A percentile compares a stretch with the other conserved stretches of the same genome.
phyloP scores from a whole-genome alignment of 371 early-diverging fungal species.

The Syncephalastrum sp. region DNA sequence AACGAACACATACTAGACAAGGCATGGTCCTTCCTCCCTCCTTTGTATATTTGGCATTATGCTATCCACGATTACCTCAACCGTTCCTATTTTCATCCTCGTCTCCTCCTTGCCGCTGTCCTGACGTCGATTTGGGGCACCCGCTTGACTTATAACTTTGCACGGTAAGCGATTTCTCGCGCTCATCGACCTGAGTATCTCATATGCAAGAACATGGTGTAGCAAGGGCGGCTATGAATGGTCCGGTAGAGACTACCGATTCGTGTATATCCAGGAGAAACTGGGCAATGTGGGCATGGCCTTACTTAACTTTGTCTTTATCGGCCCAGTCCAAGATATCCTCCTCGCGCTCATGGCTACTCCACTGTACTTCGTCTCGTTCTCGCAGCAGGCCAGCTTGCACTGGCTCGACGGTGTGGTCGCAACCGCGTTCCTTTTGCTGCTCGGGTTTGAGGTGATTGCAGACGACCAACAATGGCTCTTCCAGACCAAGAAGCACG shows the following conservation, averaged over 20 bases:
- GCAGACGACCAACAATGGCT: constrained; percentile 87
- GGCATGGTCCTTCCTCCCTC: constrained; percentile 74
- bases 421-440: constrained; percentile 42
- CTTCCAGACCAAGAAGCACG: constrained; percentile 72
- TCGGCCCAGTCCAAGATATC: constrained; percentile 70
- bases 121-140: constrained; percentile 75
- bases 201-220: constrained; percentile 5
- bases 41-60: constrained; percentile 59
- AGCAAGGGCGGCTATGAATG: constrained; percentile 79
- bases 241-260: constrained; percentile 77
- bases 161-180: constrained; percentile 28
- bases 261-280: constrained; percentile 50
- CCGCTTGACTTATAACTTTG: constrained; percentile 81
- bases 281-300: constrained; percentile 59
- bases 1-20: constrained; percentile 40
- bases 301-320: constrained; percentile 73
- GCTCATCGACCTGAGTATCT: constrained; percentile 1
- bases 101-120: constrained; percentile 47
- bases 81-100: constrained; percentile 31
- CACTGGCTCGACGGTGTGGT: constrained; percentile 43
- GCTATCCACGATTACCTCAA: constrained; percentile 43
- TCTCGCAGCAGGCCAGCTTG: constrained; percentile 12
- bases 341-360: constrained; percentile 62
- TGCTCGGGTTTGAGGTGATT: constrained; percentile 58
- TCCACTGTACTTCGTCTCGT: constrained; percentile 60